Evolutionary conservation across 306 rosid species (phyloP).

Genomic region (Clitoria ternatea): DNA sequence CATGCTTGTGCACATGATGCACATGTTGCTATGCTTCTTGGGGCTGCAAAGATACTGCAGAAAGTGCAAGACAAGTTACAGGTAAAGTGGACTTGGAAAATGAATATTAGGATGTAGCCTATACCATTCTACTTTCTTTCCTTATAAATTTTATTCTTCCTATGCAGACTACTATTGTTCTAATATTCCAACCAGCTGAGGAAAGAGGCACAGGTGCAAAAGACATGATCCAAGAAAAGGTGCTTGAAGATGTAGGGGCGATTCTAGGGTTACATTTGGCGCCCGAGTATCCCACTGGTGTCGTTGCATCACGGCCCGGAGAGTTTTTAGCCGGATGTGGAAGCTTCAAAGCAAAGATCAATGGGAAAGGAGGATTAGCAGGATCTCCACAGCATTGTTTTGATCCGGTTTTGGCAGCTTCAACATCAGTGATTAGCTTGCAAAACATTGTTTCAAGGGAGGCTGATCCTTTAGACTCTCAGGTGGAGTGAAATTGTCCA

Average conservation of each 20-base stretch:
- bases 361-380: slow-evolving; percentile 79
- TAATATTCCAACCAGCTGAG: slow-evolving; percentile 91
- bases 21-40: slow-evolving; percentile 86
- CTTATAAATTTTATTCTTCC: slow-evolving; percentile 2
- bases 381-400: slow-evolving; percentile 60
- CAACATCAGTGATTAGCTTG: slow-evolving; percentile 73
- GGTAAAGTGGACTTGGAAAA: slow-evolving; percentile 34
- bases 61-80: slow-evolving; percentile 48
- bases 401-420: slow-evolving; percentile 82
- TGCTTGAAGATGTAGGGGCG: slow-evolving; percentile 76
- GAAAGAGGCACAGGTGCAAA: slow-evolving; percentile 76
- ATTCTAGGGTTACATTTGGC: slow-evolving; percentile 63
- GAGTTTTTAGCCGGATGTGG: slow-evolving; percentile 94
- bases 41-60: slow-evolving; percentile 79
- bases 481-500: slow-evolving; percentile 44
- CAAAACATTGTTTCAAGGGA: slow-evolving; percentile 85
- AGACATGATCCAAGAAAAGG: slow-evolving; percentile 69
- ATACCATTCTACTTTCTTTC: background rate
- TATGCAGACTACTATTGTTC: slow-evolving; percentile 67
- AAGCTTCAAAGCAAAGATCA: slow-evolving; percentile 86
- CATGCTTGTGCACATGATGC: slow-evolving; percentile 96
- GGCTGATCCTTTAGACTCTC: slow-evolving; percentile 80
- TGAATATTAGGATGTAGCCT: background rate
- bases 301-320: slow-evolving; percentile 68
- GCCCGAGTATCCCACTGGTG: slow-evolving; percentile 45